Evolutionary conservation across 345 rosid species (phyloP), one percentile per base, ranked within the genome.

Genomic region (Brassica carinata): DNA sequence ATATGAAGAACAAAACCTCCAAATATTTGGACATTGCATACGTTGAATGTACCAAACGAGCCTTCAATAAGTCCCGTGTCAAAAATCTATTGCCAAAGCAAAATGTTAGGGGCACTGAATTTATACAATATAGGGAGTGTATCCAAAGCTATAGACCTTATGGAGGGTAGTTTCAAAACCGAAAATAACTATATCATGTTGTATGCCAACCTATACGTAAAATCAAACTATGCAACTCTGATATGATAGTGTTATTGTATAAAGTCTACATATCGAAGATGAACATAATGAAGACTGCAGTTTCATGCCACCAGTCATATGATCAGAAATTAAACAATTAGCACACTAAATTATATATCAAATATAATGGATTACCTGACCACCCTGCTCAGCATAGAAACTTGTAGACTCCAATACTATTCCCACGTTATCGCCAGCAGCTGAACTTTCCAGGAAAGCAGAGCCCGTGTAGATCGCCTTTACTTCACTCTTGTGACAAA

Each of bases 311-410:
- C 27, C 55, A 68, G 2, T 48, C 67, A 38, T 61, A 31, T 59
- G 17, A 72, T 43, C 62, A n/a, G 29, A 43, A 74, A 72, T 40
- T 57, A 73, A 65, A 77, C 4, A 69, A n/a, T 48, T 10, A 38
- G 48, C 2, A 18, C 51, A 64, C n/a, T 23, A 73, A 61, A 75
- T n/a, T 67, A 63, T 61, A 55, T 51, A 55, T 66, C 31, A 74
- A 17, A 51, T 36, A 11, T 40, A 71, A 36, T 17, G 19, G 23
- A 43, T 64, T 87, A 96, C 98, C 99, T 96, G 99, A 79, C 99
- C 99, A 84, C 99, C 99, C 89, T 93, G 99, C 87, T 96, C 98
- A 23, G 99, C 97, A 82, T 96, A 96, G 88, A 96, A 96, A 78
- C 90, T 88, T 11, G 97, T 89, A 33, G 97, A 90, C 31, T 85